These are phyloP conservation scores for Astrocystis sublimbata DNA, from an alignment of 495 filamentous ascomycete species.

Conservation along the genomic window DNA sequence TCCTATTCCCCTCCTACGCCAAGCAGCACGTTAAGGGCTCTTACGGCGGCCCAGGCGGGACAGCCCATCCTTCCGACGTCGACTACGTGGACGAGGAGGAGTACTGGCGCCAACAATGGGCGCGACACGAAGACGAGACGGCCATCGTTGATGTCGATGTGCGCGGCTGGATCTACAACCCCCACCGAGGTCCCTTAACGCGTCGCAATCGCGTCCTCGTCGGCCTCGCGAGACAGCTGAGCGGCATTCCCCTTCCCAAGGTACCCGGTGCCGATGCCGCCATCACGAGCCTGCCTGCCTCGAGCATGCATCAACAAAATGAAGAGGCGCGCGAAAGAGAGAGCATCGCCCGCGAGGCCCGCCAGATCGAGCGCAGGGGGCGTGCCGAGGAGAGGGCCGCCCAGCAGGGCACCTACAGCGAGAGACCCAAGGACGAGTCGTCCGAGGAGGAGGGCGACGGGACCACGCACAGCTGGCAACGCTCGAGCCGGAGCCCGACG, in stretches of 20 bases:
- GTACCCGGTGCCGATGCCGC: slow-evolving; percentile 21
- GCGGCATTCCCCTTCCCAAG: slow-evolving; percentile 74
- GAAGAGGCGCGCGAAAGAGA: slow-evolving; percentile 56
- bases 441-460: slow-evolving; percentile 31
- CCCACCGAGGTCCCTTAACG: slow-evolving; percentile 81
- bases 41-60: slow-evolving; percentile 22
- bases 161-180: slow-evolving; percentile 89
- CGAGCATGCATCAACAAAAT: slow-evolving; percentile 36
- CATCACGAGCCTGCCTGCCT: slow-evolving; percentile 17
- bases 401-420: slow-evolving; percentile 59
- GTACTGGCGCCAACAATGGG: slow-evolving; percentile 71
- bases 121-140: slow-evolving; percentile 69
- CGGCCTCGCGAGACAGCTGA: slow-evolving; percentile 78
- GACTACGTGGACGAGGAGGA: slow-evolving; percentile 55
- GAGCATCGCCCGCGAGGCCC: slow-evolving; percentile 68
- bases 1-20: slow-evolving; percentile 91
- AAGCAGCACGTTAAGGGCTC: slow-evolving; percentile 60
- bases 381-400: slow-evolving; percentile 69
- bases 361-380: slow-evolving; percentile 69
- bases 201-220: slow-evolving; percentile 83
- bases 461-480: slow-evolving; percentile 7
- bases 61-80: slow-evolving; percentile 21
- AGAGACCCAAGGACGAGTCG: slow-evolving; percentile 38
- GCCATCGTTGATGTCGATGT: slow-evolving; percentile 92
- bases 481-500: slow-evolving; percentile 24